Base-by-base conservation (phyloP, 345 rosid genomes). In the Trapa incisa region DNA sequence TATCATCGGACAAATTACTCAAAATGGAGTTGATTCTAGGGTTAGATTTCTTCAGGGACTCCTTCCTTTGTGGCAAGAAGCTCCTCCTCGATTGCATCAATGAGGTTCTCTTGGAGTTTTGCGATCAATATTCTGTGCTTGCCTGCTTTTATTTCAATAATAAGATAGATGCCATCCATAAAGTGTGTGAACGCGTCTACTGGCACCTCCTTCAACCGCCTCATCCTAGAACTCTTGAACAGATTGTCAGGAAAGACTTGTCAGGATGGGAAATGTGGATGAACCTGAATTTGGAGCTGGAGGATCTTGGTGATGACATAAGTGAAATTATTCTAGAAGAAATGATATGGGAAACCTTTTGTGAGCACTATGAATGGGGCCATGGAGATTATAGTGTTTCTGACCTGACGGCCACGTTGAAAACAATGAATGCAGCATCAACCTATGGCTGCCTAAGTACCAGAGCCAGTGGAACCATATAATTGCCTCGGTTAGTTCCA, bases 141-240 rank as follows among this genome's bases (percentile, higher is more conserved):
- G 82, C 83, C 22, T 85, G 85, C 14, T 80, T 85, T 75, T 78
- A 85, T 52, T 82, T 75, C 36, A 85, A 86, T 0, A 73, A 80
- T 73, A 73, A 75, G 82, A 79, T 80, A 65, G 12, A 45, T 45
- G 78, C 77, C 41, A 76, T 68, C 47, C 68, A 45, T 64, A 83
- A 83, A 77, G 87, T 90, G 42, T 87, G 85, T 80, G 80, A 83
- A 69, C 88, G 82, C 72, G 86, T 88, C 66, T 70, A 78, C 35
- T 87, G 95, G 95, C 83, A 90, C 77, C 85, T 88, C 65, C 75
- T 80, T 56, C 90, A 90, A 6, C 70, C 83, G 50, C 85, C 96
- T 14, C 65, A 82, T 65, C 96, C 97, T 62, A 86, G 53, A 67
- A 81, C 92, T 15, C 61, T 93, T 68, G 94, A 89, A 64, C 97